phyloP scores from a whole-genome alignment of 495 filamentous ascomycete genomes.

The Entonaema liquescens region DNA sequence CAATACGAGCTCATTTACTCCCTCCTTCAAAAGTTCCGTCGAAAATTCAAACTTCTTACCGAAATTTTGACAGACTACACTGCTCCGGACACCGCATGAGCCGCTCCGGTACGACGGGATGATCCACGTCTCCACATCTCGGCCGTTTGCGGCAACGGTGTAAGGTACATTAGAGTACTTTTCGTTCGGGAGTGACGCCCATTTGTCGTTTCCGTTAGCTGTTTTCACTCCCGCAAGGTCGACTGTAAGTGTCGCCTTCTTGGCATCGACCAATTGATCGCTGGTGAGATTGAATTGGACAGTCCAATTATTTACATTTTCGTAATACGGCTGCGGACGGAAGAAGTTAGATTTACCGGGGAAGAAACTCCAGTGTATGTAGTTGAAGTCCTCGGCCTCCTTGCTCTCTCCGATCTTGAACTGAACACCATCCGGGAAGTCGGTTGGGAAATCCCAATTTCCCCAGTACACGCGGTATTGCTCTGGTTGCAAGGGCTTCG shows the following conservation, averaged over 20 bases:
- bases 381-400: slow-evolving; percentile 57
- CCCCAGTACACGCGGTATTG: slow-evolving; percentile 66
- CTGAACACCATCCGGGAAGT: slow-evolving; percentile 61
- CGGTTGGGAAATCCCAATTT: slow-evolving; percentile 60
- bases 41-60: slow-evolving; percentile 55
- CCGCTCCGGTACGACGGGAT: slow-evolving; percentile 47
- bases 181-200: slow-evolving; percentile 30
- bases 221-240: slow-evolving; percentile 62
- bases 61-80: slow-evolving; percentile 61
- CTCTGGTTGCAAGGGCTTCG: slow-evolving; percentile 57
- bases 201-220: slow-evolving; percentile 56
- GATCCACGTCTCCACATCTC: slow-evolving; percentile 34
- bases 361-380: slow-evolving; percentile 64
- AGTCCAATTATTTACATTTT: slow-evolving; percentile 62
- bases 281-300: slow-evolving; percentile 56
- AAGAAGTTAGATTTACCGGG: slow-evolving; percentile 49
- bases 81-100: slow-evolving; percentile 57
- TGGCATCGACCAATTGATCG: slow-evolving; percentile 34
- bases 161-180: slow-evolving; percentile 60
- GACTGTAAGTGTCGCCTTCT: slow-evolving; percentile 57
- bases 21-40: slow-evolving; percentile 47
- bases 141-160: slow-evolving; percentile 34
- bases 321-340: slow-evolving; percentile 38
- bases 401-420: slow-evolving; percentile 60
- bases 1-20: slow-evolving; percentile 53